phyloP scores from a whole-genome alignment of 257 asterid genomes.

The Solanum raphanifolium region DNA sequence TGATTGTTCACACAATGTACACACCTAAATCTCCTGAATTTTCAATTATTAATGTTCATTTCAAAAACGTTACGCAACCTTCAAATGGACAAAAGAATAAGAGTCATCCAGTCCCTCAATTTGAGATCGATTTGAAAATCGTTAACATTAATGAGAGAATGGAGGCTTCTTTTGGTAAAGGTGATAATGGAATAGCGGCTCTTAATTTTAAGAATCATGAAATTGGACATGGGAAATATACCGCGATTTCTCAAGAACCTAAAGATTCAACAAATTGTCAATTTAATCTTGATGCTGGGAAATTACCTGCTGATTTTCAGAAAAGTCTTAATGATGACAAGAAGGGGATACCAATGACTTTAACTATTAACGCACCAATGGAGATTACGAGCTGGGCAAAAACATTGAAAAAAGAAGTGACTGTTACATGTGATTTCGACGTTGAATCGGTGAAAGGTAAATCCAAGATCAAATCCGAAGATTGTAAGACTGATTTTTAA shows the following conservation, averaged over 20 bases:
- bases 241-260: not conserved
- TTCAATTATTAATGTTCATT: constrained; percentile 14
- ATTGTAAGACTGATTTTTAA: constrained; percentile 28
- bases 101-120: constrained; percentile 3
- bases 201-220: constrained; percentile 19
- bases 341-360: constrained; percentile 16
- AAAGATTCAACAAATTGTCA: not conserved
- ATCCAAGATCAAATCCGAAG: constrained; percentile 21
- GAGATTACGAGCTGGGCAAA: constrained; percentile 35
- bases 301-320: constrained; percentile 5
- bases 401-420: constrained; percentile 5
- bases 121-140: constrained; percentile 15
- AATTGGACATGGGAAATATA: constrained; percentile 33
- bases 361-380: constrained; percentile 19
- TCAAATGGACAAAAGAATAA: not conserved
- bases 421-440: constrained; percentile 34
- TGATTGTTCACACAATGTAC: constrained; percentile 19
- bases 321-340: constrained; percentile 11
- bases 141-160: constrained; percentile 25
- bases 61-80: not conserved
- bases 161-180: constrained; percentile 15
- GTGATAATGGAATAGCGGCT: constrained; percentile 9
- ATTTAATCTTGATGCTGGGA: constrained; percentile 12
- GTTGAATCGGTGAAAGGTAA: constrained; percentile 23
- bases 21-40: constrained; percentile 37